Evolutionary conservation across 306 rosid genomes (phyloP).

Genomic region (Lupinus albus): DNA sequence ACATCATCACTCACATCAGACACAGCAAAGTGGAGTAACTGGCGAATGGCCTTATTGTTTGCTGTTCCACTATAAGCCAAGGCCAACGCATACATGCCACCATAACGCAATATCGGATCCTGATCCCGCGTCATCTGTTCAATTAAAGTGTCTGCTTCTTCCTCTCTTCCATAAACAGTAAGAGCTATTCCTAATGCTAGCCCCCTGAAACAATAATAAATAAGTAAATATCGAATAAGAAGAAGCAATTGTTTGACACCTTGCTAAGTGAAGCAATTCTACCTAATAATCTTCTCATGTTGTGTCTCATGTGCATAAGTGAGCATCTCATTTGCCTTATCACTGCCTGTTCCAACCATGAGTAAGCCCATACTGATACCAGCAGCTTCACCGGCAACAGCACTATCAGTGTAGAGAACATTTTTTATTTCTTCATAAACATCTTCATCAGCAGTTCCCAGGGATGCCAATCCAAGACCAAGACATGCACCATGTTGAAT

Average conservation of each 20-base stretch:
- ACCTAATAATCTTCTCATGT: constrained; percentile 92
- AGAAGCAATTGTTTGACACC: constrained; percentile 13
- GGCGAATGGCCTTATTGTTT: constrained; percentile 95
- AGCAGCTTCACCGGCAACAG: constrained; percentile 98
- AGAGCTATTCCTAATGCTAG: constrained; percentile 91
- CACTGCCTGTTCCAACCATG: constrained; percentile 98
- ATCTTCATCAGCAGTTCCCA: constrained; percentile 95
- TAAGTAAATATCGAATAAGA: constrained; percentile 25
- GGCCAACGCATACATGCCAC: constrained; percentile 98
- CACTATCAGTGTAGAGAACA: constrained; percentile 90
- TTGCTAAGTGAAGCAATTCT: constrained; percentile 31
- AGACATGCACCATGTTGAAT: constrained; percentile 98
- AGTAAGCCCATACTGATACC: constrained; percentile 98
- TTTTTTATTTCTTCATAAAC: constrained; percentile 82
- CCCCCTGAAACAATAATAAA: constrained; percentile 61
- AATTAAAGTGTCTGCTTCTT: constrained; percentile 92
- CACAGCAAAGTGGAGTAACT: constrained; percentile 93
- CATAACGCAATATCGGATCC: constrained; percentile 93
- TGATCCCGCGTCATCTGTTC: constrained; percentile 98
- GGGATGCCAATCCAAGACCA: constrained; percentile 93
- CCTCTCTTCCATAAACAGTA: constrained; percentile 96
- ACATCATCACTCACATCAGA: constrained; percentile 99
- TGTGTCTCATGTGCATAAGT: constrained; percentile 96
- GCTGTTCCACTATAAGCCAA: constrained; percentile 94
- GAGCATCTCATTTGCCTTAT: constrained; percentile 96